Evolutionary conservation across 116 monocot genomes (phyloP).

Genomic region (Iris pallida): DNA sequence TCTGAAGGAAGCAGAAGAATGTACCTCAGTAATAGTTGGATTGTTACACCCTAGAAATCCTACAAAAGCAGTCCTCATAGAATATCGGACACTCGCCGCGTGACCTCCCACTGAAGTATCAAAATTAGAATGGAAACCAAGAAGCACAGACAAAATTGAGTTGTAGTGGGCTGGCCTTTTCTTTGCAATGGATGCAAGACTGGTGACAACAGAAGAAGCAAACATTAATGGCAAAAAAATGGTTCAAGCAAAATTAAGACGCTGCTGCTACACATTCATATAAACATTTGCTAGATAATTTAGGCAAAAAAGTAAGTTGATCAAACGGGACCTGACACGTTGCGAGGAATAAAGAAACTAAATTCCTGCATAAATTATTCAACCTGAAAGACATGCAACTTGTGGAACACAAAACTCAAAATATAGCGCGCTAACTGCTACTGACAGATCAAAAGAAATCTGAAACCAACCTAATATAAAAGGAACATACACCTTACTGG

Average conservation of each 20-base stretch:
- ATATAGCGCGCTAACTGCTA: background rate
- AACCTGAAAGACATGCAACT: background rate
- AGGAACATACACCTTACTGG: background rate
- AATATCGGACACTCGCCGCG: constrained; percentile 70
- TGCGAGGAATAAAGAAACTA: background rate
- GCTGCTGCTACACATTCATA: background rate
- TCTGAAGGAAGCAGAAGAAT: background rate
- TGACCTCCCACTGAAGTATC: constrained; percentile 41
- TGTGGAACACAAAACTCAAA: no score
- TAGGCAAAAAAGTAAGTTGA: background rate
- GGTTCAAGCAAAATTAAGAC: background rate
- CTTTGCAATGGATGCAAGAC: constrained; percentile 91
- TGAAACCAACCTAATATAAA: background rate
- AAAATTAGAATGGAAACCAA: constrained; percentile 62
- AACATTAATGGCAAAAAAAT: background rate
- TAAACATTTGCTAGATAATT: background rate
- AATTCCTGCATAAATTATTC: background rate
- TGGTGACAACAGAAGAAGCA: constrained; percentile 18
- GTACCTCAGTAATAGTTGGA: constrained; percentile 70
- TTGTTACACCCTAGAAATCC: constrained; percentile 78
- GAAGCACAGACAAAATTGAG: constrained; percentile 50
- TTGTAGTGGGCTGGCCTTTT: constrained; percentile 62
- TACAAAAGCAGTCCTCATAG: constrained; percentile 65
- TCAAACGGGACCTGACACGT: background rate
- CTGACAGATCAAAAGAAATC: background rate